Evolutionary conservation across 2,329 filamentous ascomycete genomes (phyloP).

Genomic region (Fusarium chlamydosporum): DNA sequence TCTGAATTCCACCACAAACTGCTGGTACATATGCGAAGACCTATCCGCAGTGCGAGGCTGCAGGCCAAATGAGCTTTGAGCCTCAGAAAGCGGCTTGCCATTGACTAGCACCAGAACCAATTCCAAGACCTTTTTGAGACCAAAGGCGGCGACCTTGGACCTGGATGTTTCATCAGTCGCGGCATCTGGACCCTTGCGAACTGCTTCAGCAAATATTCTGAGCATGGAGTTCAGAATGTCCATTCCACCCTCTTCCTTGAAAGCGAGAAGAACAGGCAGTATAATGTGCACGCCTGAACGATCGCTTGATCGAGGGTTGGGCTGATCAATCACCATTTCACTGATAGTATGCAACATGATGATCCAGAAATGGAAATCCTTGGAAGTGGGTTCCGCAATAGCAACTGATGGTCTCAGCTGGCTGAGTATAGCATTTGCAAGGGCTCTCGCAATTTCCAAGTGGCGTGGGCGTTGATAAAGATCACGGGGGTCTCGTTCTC

Average conservation of each 20-base stretch:
- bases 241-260: slow-evolving; percentile 85
- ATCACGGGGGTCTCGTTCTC: slow-evolving; percentile 72
- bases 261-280: slow-evolving; percentile 85
- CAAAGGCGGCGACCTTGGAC: slow-evolving; percentile 66
- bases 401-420: slow-evolving; percentile 70
- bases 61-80: slow-evolving; percentile 69
- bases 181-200: slow-evolving; percentile 56
- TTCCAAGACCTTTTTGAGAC: slow-evolving; percentile 85
- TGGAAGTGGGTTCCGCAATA: slow-evolving; percentile 64
- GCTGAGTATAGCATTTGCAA: slow-evolving; percentile 78
- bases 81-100: slow-evolving; percentile 84
- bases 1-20: slow-evolving; percentile 89
- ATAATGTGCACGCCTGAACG: slow-evolving; percentile 69
- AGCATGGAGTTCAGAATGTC: slow-evolving; percentile 80
- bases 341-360: slow-evolving; percentile 83
- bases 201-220: slow-evolving; percentile 68
- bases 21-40: slow-evolving; percentile 66
- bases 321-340: slow-evolving; percentile 81
- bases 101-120: slow-evolving; percentile 83
- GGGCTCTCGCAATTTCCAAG: slow-evolving; percentile 70
- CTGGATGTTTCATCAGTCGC: slow-evolving; percentile 62
- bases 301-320: slow-evolving; percentile 62
- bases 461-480: slow-evolving; percentile 68
- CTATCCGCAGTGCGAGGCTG: slow-evolving; percentile 59
- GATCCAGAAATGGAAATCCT: slow-evolving; percentile 85